These are phyloP conservation scores for Rhizopogon vulgaris DNA, from an alignment of 768 basidiomycete genomes.

Conservation along the genomic window DNA sequence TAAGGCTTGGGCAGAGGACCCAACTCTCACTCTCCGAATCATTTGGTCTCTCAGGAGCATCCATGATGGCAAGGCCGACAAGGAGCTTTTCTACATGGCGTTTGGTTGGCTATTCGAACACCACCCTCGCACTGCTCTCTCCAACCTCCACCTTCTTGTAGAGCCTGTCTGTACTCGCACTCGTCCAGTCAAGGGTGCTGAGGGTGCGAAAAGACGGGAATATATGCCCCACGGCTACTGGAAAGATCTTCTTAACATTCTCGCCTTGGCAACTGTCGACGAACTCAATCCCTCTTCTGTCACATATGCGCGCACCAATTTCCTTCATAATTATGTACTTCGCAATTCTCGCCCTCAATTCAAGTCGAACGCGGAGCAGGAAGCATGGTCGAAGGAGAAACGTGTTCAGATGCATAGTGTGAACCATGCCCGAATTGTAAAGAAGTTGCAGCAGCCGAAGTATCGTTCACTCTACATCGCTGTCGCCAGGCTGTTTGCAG, in stretches of 20 bases:
- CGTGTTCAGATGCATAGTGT: constrained; percentile 16
- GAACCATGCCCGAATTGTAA: constrained; percentile 30
- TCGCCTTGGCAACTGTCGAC: constrained; percentile 50
- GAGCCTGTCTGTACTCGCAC: constrained; percentile 39
- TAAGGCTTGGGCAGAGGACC: constrained; percentile 54
- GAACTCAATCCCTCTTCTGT: constrained; percentile 30
- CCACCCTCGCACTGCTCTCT: constrained; percentile 65
- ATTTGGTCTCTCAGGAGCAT: constrained; percentile 69
- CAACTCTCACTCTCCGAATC: constrained; percentile 50
- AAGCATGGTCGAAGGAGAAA: constrained; percentile 15
- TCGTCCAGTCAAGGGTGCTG: constrained; percentile 18
- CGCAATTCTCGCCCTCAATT: constrained; percentile 21
- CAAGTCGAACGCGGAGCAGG: constrained; percentile 16
- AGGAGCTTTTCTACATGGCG: constrained; percentile 56
- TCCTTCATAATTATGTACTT: constrained; percentile 18
- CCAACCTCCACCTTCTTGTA: constrained; percentile 50
- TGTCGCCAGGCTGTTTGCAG: constrained; percentile 55
- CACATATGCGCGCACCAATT: constrained; percentile 10
- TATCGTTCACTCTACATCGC: constrained; percentile 61
- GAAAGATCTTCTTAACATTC: constrained; percentile 70
- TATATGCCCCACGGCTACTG: constrained; percentile 55
- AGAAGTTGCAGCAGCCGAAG: constrained; percentile 39
- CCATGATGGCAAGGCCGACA: constrained; percentile 61
- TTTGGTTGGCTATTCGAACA: constrained; percentile 66
- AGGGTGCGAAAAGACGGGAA: constrained; percentile 7